phyloP scores from a whole-genome alignment of 345 rosid species.

The Gossypium arboreum region DNA sequence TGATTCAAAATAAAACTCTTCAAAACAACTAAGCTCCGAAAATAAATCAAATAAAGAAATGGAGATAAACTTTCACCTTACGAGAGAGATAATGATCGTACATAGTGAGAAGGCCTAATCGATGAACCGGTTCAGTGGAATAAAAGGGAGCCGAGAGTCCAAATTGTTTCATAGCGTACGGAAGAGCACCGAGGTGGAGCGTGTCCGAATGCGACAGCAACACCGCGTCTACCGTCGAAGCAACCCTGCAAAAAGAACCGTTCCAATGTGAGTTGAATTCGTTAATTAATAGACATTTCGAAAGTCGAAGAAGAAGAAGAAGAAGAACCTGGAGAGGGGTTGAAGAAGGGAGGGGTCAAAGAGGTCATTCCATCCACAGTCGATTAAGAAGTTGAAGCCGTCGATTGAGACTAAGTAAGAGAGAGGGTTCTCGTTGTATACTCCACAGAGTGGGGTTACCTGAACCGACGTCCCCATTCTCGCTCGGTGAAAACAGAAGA shows the following conservation, averaged over 20 bases:
- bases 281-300: not conserved
- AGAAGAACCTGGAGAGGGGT: conserved; percentile 72
- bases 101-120: conserved; percentile 92
- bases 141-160: conserved; percentile 86
- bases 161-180: conserved; percentile 83
- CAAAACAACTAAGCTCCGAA: not conserved
- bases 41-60: not conserved
- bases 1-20: not conserved
- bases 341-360: conserved; percentile 81
- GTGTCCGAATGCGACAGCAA: conserved; percentile 84
- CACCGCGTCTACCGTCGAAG: conserved; percentile 80
- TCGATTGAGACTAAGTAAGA: conserved; percentile 87
- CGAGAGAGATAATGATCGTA: conserved; percentile 87
- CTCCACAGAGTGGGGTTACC: conserved; percentile 77
- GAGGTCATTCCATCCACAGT: conserved; percentile 98
- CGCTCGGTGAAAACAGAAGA: not conserved
- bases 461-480: conserved; percentile 94
- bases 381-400: conserved; percentile 81
- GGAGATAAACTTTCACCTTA: conserved; percentile 42
- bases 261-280: not conserved
- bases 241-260: conserved; percentile 46
- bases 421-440: conserved; percentile 87
- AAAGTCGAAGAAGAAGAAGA: not conserved
- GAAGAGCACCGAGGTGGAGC: conserved; percentile 89
- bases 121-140: conserved; percentile 75